phyloP scores from a whole-genome alignment of 306 rosid genomes.

The Crotalaria pallida region DNA sequence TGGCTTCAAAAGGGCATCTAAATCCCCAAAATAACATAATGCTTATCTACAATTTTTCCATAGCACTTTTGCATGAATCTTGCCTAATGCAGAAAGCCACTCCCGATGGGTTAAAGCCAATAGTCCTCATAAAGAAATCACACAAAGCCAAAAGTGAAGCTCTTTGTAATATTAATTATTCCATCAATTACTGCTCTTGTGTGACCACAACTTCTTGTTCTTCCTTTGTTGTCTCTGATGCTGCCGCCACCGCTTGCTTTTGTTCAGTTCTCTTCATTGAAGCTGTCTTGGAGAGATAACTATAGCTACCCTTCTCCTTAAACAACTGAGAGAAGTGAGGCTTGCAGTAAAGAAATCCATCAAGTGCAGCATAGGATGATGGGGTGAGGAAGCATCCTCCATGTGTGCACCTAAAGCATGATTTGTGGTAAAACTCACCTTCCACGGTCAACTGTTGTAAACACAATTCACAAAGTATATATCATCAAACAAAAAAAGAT shows the following conservation, averaged over 20 bases:
- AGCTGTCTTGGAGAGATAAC: conserved; percentile 46
- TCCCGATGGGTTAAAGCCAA: not conserved
- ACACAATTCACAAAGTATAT: not conserved
- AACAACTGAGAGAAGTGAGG: conserved; percentile 74
- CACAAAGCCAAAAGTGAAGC: not conserved
- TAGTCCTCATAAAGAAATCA: not conserved
- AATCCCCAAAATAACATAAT: not conserved
- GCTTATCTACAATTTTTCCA: not conserved
- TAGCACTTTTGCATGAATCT: not conserved
- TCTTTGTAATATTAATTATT: not conserved
- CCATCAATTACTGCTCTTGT: conserved; percentile 11
- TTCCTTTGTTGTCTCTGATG: conserved; percentile 1
- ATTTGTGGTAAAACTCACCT: conserved; percentile 63
- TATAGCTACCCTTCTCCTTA: conserved; percentile 79
- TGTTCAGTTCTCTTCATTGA: conserved; percentile 42
- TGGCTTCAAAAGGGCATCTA: not conserved
- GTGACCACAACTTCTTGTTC: conserved; percentile 2
- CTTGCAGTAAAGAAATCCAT: conserved; percentile 72
- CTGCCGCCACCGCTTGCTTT: not conserved
- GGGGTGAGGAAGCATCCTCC: conserved; percentile 60
- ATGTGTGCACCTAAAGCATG: conserved; percentile 69
- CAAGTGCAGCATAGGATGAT: conserved; percentile 70
- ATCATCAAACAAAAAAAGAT: not conserved
- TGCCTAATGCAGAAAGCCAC: not conserved
- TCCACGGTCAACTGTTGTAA: conserved; percentile 54